Base-by-base conservation (phyloP, 2,329 filamentous ascomycete genomes). In the Falciphora oryzae region DNA sequence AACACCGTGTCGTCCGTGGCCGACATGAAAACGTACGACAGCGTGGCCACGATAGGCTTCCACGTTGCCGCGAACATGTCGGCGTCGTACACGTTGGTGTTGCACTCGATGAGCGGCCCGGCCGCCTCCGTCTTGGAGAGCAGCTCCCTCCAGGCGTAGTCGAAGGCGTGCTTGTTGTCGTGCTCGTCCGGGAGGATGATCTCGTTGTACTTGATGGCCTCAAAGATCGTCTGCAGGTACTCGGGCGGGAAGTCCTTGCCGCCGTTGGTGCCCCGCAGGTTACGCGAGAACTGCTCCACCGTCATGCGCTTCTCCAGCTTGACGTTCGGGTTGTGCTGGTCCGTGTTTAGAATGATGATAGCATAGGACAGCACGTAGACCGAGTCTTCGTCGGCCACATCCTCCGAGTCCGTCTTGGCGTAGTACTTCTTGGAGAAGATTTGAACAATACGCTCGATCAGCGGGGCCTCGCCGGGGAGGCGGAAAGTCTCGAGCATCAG, bases 1-100 rank as follows among this genome's bases (percentile, higher is more conserved):
- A 97, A 99, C 3, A 99, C 95, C 0, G 94, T 84, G 74, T 99
- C 95, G 72, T 99, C 96, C 0, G 93, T 96, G 22, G 96, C 96
- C 50, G 94, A 98, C 89, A 98, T 96, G 79, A 99, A 99, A 4
- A 99, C 95, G 73, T 98, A 99, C 16, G 95, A 96, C 64, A 99
- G 80, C 0, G 96, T 98, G 4, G 95, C 93, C 53, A 99, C 85
- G 62, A 99, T 93, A 0, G 96, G 94, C 73, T 87, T 93, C 95
- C 96, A 99, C 0, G 93, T 97, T 28, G 93, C 90, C 65, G 90
- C 88, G 75, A 99, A 99, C 92, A 99, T 97, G 73, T 99, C 93
- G 4, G 93, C 92, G 75, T 99, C 96, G 75, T 92, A 99, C 56
- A 96, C 88, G 73, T 97, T 98, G 5, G 94, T 97, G 69, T 96